Base-by-base conservation (phyloP, 441 rosid genomes). In the Jatropha podagrica region DNA sequence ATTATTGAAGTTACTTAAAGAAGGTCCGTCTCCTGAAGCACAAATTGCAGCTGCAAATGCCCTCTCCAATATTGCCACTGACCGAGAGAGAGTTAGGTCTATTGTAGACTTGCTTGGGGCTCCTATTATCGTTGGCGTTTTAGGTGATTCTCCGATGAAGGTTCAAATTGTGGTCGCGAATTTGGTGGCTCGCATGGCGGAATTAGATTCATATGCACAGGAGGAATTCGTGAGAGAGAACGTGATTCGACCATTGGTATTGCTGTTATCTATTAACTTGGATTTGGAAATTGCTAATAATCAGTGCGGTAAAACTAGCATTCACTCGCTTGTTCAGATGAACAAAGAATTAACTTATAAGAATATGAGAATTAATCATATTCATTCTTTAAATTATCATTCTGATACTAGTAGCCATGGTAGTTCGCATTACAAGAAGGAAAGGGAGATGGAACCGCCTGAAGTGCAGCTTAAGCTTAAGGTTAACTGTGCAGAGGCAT, bases 141-240 rank as follows among this genome's bases (percentile, higher is more conserved):
- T 89, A 8, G 83, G 82, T 12, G 88, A 86, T 63, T 81, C 90
- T 10, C 67, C 84, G 0, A 76, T 66, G 80, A 82, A 69, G 46
- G 90, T 89, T 79, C 89, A 85, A 82, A 77, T 74, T 65, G 27
- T 68, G 8, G 87, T 84, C 14, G 88, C 86, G 2, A 84, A 79
- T 74, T 80, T 89, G 78, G 88, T 89, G 62, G 84, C 85, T 4
- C 67, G 68, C 63, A 86, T 87, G 91, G 89, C 86, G 1, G 88
- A 79, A 37, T 68, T 83, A 17, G 86, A 86, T 63, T 17, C 65
- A 1, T 20, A 17, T 48, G 86, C 90, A 1, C 86, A 74, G 77
- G 90, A 85, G 79, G 89, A 85, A 68, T 82, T 89, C 48, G 69
- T 82, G 5, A 77, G 83, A 38, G 87, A 81, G 69, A 87, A 85